These are phyloP conservation scores for Fusarium coffeatum DNA, from an alignment of 2,329 filamentous ascomycete species.

Conservation along the genomic window DNA sequence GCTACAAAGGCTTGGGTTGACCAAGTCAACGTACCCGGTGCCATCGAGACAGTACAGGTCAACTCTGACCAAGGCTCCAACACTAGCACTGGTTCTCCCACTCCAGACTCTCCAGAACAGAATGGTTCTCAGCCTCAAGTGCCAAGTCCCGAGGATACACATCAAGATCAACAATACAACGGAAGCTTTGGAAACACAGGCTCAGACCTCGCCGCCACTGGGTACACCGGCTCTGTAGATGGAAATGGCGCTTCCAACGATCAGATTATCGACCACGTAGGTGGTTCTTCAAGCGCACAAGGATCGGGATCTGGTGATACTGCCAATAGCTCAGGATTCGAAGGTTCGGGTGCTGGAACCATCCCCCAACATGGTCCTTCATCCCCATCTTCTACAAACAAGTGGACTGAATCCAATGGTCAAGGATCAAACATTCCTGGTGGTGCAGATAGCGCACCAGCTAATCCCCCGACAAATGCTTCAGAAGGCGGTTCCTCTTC, in stretches of 20 bases:
- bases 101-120: neutral
- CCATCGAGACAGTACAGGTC: neutral
- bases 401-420: neutral
- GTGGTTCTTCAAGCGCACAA: neutral
- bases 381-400: neutral
- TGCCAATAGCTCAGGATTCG: neutral
- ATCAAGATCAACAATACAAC: neutral
- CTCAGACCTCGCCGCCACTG: neutral
- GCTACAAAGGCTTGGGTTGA: neutral
- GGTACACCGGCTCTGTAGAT: neutral
- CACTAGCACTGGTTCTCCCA: neutral
- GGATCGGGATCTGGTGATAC: neutral
- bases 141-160: too few relatives aligned
- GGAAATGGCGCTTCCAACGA: neutral
- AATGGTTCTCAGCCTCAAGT: neutral
- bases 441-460: rapidly evolving
- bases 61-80: neutral
- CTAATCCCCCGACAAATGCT: too few relatives aligned
- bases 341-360: neutral
- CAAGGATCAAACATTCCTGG: neutral
- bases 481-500: neutral
- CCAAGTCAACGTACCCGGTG: neutral
- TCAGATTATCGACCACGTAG: neutral
- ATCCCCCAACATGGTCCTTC: neutral
- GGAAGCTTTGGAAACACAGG: neutral